Base-by-base conservation (phyloP, 73 alveolate genomes). In the Paramecium sexaurelia region DNA sequence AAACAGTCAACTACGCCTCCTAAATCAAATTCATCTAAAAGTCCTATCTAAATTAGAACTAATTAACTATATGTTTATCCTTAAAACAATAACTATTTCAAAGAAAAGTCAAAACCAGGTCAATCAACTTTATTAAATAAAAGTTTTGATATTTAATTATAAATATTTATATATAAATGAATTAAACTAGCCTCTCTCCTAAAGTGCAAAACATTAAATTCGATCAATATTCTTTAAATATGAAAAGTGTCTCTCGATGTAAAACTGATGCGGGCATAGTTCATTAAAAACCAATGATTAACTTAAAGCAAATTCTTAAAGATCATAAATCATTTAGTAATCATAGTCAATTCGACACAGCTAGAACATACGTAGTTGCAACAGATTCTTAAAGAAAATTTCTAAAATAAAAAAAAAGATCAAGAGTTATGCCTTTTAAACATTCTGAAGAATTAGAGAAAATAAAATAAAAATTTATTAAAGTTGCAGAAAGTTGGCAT, bases 401-500 rank as follows among this genome's bases (percentile, higher is more conserved):
- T 5, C 39, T 66, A 33, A 33, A 15, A 2, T 26, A 27, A 66
- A 66, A 66, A 66, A n/a, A 47, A 27, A 24, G 84, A 66, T 51
- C 67, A 17, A 9, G 45, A 66, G 84, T 32, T 32, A 22, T 15
- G 3, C 5, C 84, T 3, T 33, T 10, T 22, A 29, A 66, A 66
- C 45, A 29, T 33, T 66, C 84, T 5, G 67, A 51, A 51, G 67
- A 51, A n/a, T 51, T 51, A 51, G 67, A 51, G 51, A 66, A 66
- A 29, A 27, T 66, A 29, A 66, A 66, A 66, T 32, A 29, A 66
- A 66, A 66, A 66, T 66, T 66, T 66, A 33, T 66, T 66, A 66
- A 33, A 66, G 84, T 66, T 15, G 84, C 84, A 0, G 51, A 66
- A 66, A 66, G 45, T 15, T 66, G 84, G 84, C 39, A 66, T 66